Conservation (phyloP, 768 basidiomycete species). For the Tricholoma hemisulphureum region DNA sequence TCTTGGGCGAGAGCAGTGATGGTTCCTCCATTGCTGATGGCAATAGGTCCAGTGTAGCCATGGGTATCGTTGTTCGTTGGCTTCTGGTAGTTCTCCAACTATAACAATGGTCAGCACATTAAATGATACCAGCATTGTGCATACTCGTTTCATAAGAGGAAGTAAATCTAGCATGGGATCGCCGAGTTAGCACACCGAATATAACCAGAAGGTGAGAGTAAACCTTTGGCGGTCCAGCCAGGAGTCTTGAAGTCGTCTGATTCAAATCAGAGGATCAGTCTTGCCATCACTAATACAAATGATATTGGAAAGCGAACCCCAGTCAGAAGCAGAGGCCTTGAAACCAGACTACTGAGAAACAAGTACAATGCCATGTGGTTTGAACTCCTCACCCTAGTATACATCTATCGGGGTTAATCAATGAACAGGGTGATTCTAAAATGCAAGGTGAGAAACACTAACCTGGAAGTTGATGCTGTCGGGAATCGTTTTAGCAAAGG, state of each 20-base stretch:
- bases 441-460: not conserved
- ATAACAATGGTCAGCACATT: not conserved
- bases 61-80: slow-evolving; percentile 64
- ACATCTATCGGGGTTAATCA: slow-evolving; percentile 45
- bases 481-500: not conserved
- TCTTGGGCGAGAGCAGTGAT: slow-evolving; percentile 65
- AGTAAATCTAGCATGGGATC: slow-evolving; percentile 47
- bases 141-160: slow-evolving; percentile 68
- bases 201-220: not conserved
- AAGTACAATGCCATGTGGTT: slow-evolving; percentile 6
- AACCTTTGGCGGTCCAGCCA: slow-evolving; percentile 66
- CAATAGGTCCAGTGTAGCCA: slow-evolving; percentile 73
- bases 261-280: slow-evolving; percentile 15
- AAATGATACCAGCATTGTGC: slow-evolving; percentile 7
- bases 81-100: slow-evolving; percentile 79
- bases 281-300: not conserved
- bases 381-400: slow-evolving; percentile 47
- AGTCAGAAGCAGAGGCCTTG: slow-evolving; percentile 67
- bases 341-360: not conserved
- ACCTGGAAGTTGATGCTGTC: slow-evolving; percentile 70
- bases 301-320: slow-evolving; percentile 43
- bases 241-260: slow-evolving; percentile 71
- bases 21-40: slow-evolving; percentile 68
- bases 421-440: not conserved
- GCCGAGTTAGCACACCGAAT: not conserved